phyloP scores from a whole-genome alignment of 306 rosid genomes.

The Inga oerstediana region DNA sequence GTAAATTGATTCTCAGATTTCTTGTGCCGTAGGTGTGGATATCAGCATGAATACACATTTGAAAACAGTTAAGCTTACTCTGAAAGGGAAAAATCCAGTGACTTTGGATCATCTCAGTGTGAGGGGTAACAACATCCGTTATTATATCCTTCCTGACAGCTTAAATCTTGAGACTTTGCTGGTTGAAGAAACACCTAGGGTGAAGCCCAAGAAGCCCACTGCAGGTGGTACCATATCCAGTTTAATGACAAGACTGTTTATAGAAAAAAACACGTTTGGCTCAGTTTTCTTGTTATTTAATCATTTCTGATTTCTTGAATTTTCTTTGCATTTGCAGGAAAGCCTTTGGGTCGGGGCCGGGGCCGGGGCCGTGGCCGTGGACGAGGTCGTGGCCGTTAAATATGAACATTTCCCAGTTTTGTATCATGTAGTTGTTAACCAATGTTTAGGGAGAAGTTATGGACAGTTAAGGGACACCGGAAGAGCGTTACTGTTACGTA shows the following conservation, averaged over 20 bases:
- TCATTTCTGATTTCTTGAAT: not conserved
- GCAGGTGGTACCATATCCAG: constrained; percentile 60
- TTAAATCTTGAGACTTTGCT: constrained; percentile 76
- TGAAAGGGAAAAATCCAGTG: constrained; percentile 77
- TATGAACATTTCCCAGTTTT: constrained; percentile 34
- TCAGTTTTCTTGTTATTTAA: not conserved
- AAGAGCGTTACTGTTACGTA: constrained; percentile 5
- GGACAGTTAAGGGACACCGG: constrained; percentile 31
- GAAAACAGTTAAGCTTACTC: constrained; percentile 71
- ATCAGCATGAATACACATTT: constrained; percentile 79
- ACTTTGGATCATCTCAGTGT: constrained; percentile 79
- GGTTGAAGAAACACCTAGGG: constrained; percentile 78
- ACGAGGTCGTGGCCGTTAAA: constrained; percentile 55
- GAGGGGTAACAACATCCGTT: constrained; percentile 74
- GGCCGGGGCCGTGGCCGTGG: constrained; percentile 72
- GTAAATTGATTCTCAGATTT: constrained; percentile 24
- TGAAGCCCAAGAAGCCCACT: constrained; percentile 77
- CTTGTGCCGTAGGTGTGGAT: constrained; percentile 60
- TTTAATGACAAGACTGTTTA: not conserved
- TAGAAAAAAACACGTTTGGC: not conserved
- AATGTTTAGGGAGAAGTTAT: not conserved
- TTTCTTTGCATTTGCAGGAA: constrained; percentile 45
- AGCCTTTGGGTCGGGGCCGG: constrained; percentile 58
- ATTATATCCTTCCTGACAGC: constrained; percentile 76
- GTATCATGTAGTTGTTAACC: constrained; percentile 1